Base-by-base conservation (phyloP, 2,329 filamentous ascomycete species). In the Colletotrichum godetiae region DNA sequence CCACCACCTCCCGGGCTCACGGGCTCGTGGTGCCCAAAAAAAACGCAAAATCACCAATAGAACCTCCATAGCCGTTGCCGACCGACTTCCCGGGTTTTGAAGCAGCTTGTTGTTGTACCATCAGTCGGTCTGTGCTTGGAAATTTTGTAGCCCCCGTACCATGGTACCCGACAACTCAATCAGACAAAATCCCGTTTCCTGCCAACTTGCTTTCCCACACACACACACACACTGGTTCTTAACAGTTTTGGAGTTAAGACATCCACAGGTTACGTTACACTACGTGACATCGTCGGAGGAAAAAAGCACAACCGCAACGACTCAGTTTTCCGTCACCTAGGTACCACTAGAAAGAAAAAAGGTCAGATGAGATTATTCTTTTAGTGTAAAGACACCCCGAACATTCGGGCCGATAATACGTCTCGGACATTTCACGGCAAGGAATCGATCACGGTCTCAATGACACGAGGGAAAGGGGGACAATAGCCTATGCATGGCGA, bases 341-440 rank as follows among this genome's bases (percentile, higher is more conserved):
- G n/a, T n/a, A 42, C 13, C 37, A 1, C 37, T 42, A 42, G 35
- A 5, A 37, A 13, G 35, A 46, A n/a, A 8, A 52, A 53, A 67
- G 31, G 22, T 68, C 57, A 42, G 65, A 61, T 62, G 37, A 68
- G 64, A 29, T 35, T 61, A 27, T 49, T 61, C 19, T 49, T 19
- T 22, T 8, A 58, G 64, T 57, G 15, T n/a, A 35, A 27, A 27
- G 55, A n/a, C 52, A 31, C 35, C 56, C 19, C 19, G 27, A 13
- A 49, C 22, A 22, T 24, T 55, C 35, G 35, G 68, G 46, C 64
- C 68, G 35, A 68, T 72, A 49, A 42, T 59, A 68, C 64, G 60
- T 58, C 49, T 49, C 57, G 49, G 57, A 58, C 64, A 57, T 49
- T 15, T 57, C 56, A 63, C 11, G 29, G n/a, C 33, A 6, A 60